Base-by-base conservation (phyloP, 192 early-diverging fungal genomes). In the Backusella psychrophila region DNA sequence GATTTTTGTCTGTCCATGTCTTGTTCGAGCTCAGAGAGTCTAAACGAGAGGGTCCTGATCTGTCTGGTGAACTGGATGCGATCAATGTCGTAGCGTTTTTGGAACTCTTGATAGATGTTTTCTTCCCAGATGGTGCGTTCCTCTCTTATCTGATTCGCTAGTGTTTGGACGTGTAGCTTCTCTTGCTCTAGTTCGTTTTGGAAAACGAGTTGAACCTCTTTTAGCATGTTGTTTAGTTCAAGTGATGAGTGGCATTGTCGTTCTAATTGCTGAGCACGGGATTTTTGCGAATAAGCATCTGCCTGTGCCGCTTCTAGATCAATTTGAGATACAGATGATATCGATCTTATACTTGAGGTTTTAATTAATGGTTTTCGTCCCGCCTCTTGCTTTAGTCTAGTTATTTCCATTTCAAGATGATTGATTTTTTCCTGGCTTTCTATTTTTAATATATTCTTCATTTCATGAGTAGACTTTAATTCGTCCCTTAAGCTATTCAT, bases 21-120 rank as follows among this genome's bases (percentile, higher is more conserved):
- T 31, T 71, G 42, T 49, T 71, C 70, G 7, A 71, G 26, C 26
- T 71, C 70, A 71, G 26, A 31, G 19, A 71, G 42, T 71, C 42
- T 29, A 33, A 39, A 71, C 4, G 41, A 46, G 14, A 71, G 17
- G 3, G 42, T 46, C 42, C 70, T 44, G 11, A 49, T 26, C 42
- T 71, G 41, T 9, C 70, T 36, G 17, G 41, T 71, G 3, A 49
- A 14, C 29, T 26, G 21, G 6, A 71, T 21, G 7, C 26, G 9
- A 44, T 44, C 70, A 7, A 71, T 33, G 29, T 44, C 70, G 23
- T 71, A 49, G n/a, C 26, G 29, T 44, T 71, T 71, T 44, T 49
- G 42, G 49, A 49, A 71, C 23, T 29, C 39, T 7, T 33, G 29
- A 3, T 26, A 23, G 6, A 29, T 12, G 14, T 33, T 12, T 8